Evolutionary conservation across 1,139 yeast species (phyloP).

Genomic region (Blastobotrys ciferrii): DNA sequence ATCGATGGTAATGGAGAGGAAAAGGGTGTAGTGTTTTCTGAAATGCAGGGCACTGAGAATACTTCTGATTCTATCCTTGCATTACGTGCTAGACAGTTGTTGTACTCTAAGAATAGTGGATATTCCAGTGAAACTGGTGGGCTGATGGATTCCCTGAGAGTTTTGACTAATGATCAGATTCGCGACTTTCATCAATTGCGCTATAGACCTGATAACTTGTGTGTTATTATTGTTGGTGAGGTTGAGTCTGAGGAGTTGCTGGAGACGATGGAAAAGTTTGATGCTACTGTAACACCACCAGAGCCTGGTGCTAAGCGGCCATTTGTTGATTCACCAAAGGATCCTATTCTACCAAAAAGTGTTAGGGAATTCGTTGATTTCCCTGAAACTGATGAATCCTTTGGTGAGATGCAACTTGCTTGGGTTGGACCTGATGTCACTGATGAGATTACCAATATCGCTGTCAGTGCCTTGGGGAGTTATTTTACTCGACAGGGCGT

Average conservation of each 20-base stretch:
- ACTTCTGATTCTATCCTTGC: constrained; percentile 74
- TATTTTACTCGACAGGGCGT: constrained; percentile 61
- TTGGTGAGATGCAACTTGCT: constrained; percentile 69
- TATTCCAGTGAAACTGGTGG: constrained; percentile 97
- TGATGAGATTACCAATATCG: constrained; percentile 56
- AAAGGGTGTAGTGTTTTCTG: constrained; percentile 95
- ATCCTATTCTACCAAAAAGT: constrained; percentile 40
- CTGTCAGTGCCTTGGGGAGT: constrained; percentile 67
- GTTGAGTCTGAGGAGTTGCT: constrained; percentile 74
- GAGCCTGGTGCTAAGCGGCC: constrained; percentile 53
- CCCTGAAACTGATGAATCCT: constrained; percentile 85
- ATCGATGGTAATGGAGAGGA: constrained; percentile 88
- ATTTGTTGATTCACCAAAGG: constrained; percentile 68
- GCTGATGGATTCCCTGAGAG: constrained; percentile 69
- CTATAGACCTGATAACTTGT: constrained; percentile 82
- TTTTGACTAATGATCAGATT: constrained; percentile 69
- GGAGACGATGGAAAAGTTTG: constrained; percentile 60
- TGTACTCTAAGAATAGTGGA: constrained; percentile 65
- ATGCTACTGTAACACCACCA: constrained; percentile 51
- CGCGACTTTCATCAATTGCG: constrained; percentile 65
- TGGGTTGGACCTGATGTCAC: constrained; percentile 80
- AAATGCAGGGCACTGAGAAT: constrained; percentile 92
- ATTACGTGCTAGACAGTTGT: constrained; percentile 57
- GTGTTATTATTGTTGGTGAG: constrained; percentile 79
- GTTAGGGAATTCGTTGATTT: constrained; percentile 60